Evolutionary conservation across 805 yeast species (phyloP).

Genomic region (Metschnikowia picachoensis): DNA sequence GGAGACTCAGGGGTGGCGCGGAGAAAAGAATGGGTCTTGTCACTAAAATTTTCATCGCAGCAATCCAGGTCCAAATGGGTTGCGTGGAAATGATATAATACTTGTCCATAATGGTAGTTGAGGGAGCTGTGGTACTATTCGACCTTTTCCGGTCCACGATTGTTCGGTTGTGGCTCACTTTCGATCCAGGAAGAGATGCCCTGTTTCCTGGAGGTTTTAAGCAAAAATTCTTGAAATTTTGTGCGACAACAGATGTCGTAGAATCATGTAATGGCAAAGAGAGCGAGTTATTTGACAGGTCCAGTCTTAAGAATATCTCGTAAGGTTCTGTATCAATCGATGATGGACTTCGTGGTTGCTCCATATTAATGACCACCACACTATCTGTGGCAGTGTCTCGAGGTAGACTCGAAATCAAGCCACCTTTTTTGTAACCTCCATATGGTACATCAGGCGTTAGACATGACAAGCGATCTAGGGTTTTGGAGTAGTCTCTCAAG

Average conservation of each 20-base stretch:
- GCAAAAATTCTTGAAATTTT: conserved; percentile 28
- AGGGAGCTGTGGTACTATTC: conserved; percentile 12
- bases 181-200: conserved; percentile 11
- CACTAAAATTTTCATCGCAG: conserved; percentile 33
- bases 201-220: conserved; percentile 22
- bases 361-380: conserved; percentile 16
- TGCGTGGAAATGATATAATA: conserved; percentile 25
- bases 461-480: conserved; percentile 21
- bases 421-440: conserved; percentile 14
- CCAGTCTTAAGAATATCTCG: conserved; percentile 6
- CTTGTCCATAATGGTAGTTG: conserved; percentile 21
- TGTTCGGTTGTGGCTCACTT: conserved; percentile 16
- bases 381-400: conserved; percentile 12
- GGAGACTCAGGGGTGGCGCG: conserved; percentile 18
- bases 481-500: conserved; percentile 19
- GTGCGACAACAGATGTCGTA: conserved; percentile 17
- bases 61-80: conserved; percentile 42
- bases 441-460: conserved; percentile 22
- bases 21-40: conserved; percentile 28
- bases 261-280: conserved; percentile 1
- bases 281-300: background rate
- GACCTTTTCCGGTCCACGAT: conserved; percentile 18
- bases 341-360: conserved; percentile 4
- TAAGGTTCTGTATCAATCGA: background rate
- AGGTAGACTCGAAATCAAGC: conserved; percentile 5